Base-by-base conservation (phyloP, 129 eudicot species). In the Chrysanthemum makinoi region DNA sequence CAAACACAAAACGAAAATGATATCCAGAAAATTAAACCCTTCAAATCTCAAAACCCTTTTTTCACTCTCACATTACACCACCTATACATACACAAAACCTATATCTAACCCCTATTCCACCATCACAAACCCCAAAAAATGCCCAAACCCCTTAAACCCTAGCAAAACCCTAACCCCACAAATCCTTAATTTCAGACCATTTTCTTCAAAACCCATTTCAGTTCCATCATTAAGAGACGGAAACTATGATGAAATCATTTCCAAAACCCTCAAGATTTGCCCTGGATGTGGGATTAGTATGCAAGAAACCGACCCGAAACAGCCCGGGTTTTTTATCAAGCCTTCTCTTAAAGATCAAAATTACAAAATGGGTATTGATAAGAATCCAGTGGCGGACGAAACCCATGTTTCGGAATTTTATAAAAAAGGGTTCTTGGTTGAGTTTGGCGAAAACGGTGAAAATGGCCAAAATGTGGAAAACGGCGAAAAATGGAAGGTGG, bases 251-350 rank as follows among this genome's bases (percentile, higher is more conserved):
- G 99, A 90, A 76, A 15, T 74, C 10, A 57, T 78, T 57, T 77
- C 92, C 8, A 47, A 67, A 10, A 59, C 60, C 44, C 73, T 65
- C 61, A 72, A 3, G 51, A 74, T 95, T 48, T 95, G 99, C 76
- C 94, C 96, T 46, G 99, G 99, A 15, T 95, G 99, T 78, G 99
- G 99, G 18, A 89, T 95, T 66, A 77, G 65, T 16, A 90, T 90
- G 99, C 99, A 95, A 78, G 89, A 81, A 28, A 39, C 77, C 64
- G 89, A 95, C 65, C 65, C 83, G 8, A 84, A 80, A 59, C 82
- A 78, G 70, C 94, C 97, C 16, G 99, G 99, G 17, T 90, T 70
- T 80, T 95, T 74, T 72, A 62, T 84, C 26, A 73, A 60, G 62
- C 97, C 96, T 26, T 56, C 83, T 0, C 20, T 63, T 43, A 90